Conservation (phyloP, 108 stramenopile genomes). For the Epithemia pelagica region DNA sequence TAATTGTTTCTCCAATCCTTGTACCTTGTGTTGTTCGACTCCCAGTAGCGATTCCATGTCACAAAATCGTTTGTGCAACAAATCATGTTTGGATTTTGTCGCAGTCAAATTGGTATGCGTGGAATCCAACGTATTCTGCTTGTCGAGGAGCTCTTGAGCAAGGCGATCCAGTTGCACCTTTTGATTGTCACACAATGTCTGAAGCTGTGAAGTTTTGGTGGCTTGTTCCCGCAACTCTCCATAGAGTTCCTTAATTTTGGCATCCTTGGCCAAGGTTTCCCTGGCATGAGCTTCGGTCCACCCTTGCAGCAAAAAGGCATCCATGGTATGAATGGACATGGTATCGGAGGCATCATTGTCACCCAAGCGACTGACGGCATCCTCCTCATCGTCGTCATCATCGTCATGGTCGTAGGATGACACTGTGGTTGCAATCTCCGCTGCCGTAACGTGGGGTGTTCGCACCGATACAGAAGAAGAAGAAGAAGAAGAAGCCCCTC, state of each 20-base stretch:
- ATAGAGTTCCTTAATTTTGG: neutral
- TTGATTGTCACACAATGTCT: neutral
- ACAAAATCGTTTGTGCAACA: no score
- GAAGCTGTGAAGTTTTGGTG: neutral
- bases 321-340: neutral
- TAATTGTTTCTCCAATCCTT: slow-evolving; percentile 11
- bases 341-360: no score
- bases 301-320: neutral
- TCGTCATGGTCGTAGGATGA: neutral
- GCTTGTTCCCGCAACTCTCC: neutral
- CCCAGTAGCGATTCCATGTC: no score
- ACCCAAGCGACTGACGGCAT: neutral
- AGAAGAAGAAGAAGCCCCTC: neutral
- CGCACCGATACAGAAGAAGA: neutral
- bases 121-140: no score
- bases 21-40: no score
- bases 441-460: neutral
- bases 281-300: neutral
- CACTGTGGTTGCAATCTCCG: neutral
- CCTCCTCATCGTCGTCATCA: no score
- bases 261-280: neutral
- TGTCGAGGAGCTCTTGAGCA: neutral
- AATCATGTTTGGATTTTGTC: no score
- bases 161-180: neutral
- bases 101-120: no score